Conservation (phyloP, 257 asterid genomes). For the Galeopsis tetrahit region DNA sequence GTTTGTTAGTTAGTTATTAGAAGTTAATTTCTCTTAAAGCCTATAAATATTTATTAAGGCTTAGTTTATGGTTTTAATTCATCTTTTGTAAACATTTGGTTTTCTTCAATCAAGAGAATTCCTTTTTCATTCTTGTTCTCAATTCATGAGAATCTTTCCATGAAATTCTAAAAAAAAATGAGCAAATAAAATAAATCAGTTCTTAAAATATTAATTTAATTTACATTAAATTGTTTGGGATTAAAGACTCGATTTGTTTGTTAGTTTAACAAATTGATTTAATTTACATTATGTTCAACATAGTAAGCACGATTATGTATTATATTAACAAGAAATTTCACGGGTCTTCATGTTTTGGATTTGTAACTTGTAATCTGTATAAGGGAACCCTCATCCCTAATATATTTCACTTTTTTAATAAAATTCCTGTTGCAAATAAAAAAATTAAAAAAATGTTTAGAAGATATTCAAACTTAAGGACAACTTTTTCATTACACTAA, state of each 20-base stretch:
- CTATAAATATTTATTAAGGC: too few species aligned
- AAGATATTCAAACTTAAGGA: conserved; percentile 13
- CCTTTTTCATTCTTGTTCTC: too few species aligned
- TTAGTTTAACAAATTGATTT: not conserved
- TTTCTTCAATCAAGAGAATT: too few species aligned
- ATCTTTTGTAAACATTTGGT: too few species aligned
- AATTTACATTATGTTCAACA: not conserved
- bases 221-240: not conserved
- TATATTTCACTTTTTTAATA: not conserved
- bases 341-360: not conserved
- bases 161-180: not conserved
- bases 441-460: too few species aligned
- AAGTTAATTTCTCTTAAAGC: too few species aligned
- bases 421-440: not conserved
- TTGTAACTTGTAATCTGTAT: not conserved
- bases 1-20: too few species aligned
- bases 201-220: not conserved
- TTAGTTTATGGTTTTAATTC: too few species aligned
- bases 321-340: not conserved
- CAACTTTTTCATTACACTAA: not conserved
- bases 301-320: not conserved
- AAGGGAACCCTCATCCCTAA: not conserved
- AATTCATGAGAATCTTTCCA: too few species aligned
- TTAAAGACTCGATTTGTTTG: too few species aligned
- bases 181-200: not conserved